Conservation (phyloP, 2,329 filamentous ascomycete genomes). For the Pestalotiopsis sp. region DNA sequence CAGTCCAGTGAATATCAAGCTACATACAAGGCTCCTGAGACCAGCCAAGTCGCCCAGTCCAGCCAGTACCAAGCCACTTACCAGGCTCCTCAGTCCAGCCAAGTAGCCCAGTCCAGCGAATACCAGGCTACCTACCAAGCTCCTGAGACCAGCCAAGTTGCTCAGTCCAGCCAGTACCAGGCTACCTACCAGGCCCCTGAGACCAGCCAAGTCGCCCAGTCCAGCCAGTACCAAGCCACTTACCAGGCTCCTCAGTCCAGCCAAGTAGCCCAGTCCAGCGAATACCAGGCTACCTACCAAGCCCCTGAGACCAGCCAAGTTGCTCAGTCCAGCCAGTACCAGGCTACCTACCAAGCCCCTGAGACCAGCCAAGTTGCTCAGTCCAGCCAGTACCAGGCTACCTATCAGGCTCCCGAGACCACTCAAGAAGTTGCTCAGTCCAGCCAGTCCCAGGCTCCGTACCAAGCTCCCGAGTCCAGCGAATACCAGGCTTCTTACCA, state of each 20-base stretch:
- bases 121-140: conserved; percentile 17
- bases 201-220: no score
- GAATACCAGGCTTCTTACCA: neutral
- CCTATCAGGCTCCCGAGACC: neutral
- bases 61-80: neutral
- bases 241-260: no score
- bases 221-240: no score
- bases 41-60: conserved; percentile 26
- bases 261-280: no score
- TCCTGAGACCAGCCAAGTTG: conserved; percentile 16
- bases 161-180: conserved; percentile 37
- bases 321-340: neutral
- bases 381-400: neutral
- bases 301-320: conserved; percentile 17
- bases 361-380: neutral
- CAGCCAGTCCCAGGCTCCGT: neutral
- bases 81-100: neutral
- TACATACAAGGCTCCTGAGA: neutral
- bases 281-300: no score
- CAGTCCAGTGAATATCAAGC: neutral
- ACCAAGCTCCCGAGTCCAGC: neutral
- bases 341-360: neutral
- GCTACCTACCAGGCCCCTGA: conserved; percentile 20
- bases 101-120: no score
- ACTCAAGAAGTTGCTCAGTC: neutral